Percentiles rank a stretch among this genome's conserved stretches.
These are phyloP conservation scores for Papiliotrema flavescens DNA, from an alignment of 1,284 basidiomycete genomes.

Conservation along the genomic window DNA sequence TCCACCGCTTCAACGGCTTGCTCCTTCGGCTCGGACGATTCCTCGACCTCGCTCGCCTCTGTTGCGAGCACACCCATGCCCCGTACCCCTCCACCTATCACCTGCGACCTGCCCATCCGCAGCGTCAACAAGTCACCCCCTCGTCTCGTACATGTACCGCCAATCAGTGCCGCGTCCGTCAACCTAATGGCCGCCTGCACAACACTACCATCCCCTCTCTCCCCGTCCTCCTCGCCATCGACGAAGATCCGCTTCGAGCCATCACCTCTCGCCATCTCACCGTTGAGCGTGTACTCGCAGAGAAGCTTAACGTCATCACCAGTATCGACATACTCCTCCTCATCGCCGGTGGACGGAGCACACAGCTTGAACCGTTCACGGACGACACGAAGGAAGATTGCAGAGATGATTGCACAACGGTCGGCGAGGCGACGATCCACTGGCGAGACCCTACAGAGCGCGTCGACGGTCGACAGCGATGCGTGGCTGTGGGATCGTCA, in stretches of 20 bases:
- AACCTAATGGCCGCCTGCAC: background rate
- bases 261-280: background rate
- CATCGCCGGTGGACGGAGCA: background rate
- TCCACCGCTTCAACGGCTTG: background rate
- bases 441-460: background rate
- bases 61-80: background rate
- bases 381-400: background rate
- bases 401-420: background rate
- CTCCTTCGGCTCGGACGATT: background rate
- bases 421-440: background rate
- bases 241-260: background rate
- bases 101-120: background rate
- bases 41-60: background rate
- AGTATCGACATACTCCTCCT: background rate
- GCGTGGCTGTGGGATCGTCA: background rate
- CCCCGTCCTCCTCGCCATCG: background rate
- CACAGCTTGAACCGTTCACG: background rate
- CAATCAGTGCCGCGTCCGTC: background rate
- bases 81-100: background rate
- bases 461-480: background rate
- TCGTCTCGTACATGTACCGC: background rate
- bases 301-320: background rate
- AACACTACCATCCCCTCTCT: background rate
- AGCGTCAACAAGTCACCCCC: no score
- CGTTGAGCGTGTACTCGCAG: background rate